Base-by-base conservation (phyloP, 176 grass and related monocot species). In the Aegilops sharonensis region DNA sequence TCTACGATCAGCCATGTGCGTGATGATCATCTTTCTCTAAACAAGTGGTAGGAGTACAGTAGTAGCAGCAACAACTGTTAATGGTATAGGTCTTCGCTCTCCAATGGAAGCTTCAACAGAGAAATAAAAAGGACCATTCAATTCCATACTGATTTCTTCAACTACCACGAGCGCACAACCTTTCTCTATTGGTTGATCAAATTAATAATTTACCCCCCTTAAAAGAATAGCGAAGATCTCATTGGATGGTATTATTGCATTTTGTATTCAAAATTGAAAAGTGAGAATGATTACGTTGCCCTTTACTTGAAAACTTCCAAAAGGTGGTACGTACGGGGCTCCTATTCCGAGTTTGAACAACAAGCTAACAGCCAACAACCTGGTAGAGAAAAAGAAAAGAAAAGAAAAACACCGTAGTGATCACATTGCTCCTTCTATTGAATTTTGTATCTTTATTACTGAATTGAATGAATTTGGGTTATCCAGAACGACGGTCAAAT, bases 181-280 rank as follows among this genome's bases (percentile, higher is more conserved):
- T 56, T 34, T 77, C 15, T 77, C 74, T 77, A 12, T 56, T 77
- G 17, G 74, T 34, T 77, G 47, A 77, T 54, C 74, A 56, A 14
- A 34, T 30, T 18, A 62, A 61, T 11, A 65, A 65, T 15, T 14
- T 27, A 30, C 27, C 13, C 18, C 48, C 50, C 50, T 54, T 54
- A 18, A 6, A 18, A 54, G 17, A 75, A 0, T 9, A 30, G 2
- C 17, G 13, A 75, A 30, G 43, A 77, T 52, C 15, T 52, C 45
- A 30, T 21, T 77, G 27, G 15, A 47, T 21, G 25, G 74, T 52
- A 56, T 4, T 2, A 11, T 20, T 29, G 9, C 25, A 17, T 32
- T 77, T 56, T 3, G 47, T 29, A 56, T 77, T 77, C 8, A 50
- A 56, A 56, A 56, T 20, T 29, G 27, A 56, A 54, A 77, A 56